These are phyloP conservation scores for Backusella psychrophila DNA, from an alignment of 192 early-diverging fungal genomes.

Conservation along the genomic window DNA sequence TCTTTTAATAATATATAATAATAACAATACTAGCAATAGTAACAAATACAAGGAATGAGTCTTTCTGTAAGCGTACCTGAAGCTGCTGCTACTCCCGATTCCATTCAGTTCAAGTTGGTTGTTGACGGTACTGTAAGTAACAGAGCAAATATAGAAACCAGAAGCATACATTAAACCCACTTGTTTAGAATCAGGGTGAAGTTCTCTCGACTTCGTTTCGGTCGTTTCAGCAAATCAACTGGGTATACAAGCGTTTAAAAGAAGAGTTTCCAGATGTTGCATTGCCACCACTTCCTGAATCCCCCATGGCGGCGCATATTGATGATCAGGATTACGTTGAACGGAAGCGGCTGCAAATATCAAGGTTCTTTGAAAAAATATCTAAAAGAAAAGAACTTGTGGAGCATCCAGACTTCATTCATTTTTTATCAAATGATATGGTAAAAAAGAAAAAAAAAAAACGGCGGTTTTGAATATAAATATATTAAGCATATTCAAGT, in stretches of 20 bases:
- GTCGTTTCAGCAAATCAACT: constrained; percentile 49
- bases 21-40: not conserved
- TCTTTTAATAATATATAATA: not conserved
- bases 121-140: constrained; percentile 29
- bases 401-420: constrained; percentile 36
- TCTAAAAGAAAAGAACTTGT: constrained; percentile 37
- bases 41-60: constrained; percentile 5
- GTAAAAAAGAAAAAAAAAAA: constrained; percentile 30
- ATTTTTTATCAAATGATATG: constrained; percentile 56
- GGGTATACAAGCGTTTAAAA: constrained; percentile 44
- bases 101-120: constrained; percentile 54
- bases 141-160: not conserved
- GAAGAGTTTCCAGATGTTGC: constrained; percentile 33
- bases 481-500: not conserved
- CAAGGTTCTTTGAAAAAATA: constrained; percentile 43
- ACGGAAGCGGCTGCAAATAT: constrained; percentile 48
- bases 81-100: constrained; percentile 49
- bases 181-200: not conserved
- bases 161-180: not conserved
- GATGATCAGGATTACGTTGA: constrained; percentile 57
- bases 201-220: constrained; percentile 32
- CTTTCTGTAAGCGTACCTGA: constrained; percentile 43
- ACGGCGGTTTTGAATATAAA: not conserved
- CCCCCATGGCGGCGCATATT: constrained; percentile 35
- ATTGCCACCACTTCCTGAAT: constrained; percentile 47